A percentile compares a stretch with the other conserved stretches of the same genome.
These are phyloP conservation scores for Annulohypoxylon bovei DNA, from an alignment of 495 filamentous ascomycete genomes.

Conservation along the genomic window DNA sequence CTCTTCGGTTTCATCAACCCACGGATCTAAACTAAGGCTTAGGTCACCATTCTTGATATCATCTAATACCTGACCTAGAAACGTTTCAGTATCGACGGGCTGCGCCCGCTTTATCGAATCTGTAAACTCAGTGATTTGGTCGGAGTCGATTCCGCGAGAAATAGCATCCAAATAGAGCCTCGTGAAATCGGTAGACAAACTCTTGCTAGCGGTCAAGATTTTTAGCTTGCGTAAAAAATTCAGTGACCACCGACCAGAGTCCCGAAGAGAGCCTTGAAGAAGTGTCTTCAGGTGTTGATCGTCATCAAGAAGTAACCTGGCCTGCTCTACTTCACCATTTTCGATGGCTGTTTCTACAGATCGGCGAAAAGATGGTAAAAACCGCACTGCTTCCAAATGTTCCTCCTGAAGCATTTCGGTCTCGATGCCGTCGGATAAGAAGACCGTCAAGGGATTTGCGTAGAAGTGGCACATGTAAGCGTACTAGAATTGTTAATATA, in stretches of 20 bases:
- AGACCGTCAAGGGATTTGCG: slow-evolving; percentile 82
- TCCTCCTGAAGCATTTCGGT: slow-evolving; percentile 59
- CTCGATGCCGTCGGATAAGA: slow-evolving; percentile 58
- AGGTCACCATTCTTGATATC: slow-evolving; percentile 52
- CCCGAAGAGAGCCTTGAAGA: slow-evolving; percentile 34
- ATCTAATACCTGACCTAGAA: slow-evolving; percentile 46
- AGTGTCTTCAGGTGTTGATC: slow-evolving; percentile 46
- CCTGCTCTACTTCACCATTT: slow-evolving; percentile 46
- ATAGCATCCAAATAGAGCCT: slow-evolving; percentile 54
- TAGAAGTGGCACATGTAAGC: slow-evolving; percentile 97
- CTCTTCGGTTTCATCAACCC: slow-evolving; percentile 47
- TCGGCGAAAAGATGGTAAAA: slow-evolving; percentile 79
- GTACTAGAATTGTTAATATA: slow-evolving; percentile 65
- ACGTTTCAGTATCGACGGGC: slow-evolving; percentile 51
- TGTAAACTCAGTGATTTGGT: slow-evolving; percentile 42
- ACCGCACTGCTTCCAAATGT: slow-evolving; percentile 80
- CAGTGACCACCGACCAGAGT: slow-evolving; percentile 34
- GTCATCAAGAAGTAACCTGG: slow-evolving; percentile 53
- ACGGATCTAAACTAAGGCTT: slow-evolving; percentile 51
- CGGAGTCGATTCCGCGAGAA: slow-evolving; percentile 47
- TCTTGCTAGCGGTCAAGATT: slow-evolving; percentile 28
- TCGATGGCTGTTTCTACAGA: slow-evolving; percentile 54
- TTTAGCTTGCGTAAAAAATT: slow-evolving; percentile 39
- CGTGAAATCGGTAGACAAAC: slow-evolving; percentile 42
- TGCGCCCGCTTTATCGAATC: slow-evolving; percentile 54